These are phyloP conservation scores for Noccaea caerulescens DNA, from an alignment of 345 rosid species.

Conservation along the genomic window DNA sequence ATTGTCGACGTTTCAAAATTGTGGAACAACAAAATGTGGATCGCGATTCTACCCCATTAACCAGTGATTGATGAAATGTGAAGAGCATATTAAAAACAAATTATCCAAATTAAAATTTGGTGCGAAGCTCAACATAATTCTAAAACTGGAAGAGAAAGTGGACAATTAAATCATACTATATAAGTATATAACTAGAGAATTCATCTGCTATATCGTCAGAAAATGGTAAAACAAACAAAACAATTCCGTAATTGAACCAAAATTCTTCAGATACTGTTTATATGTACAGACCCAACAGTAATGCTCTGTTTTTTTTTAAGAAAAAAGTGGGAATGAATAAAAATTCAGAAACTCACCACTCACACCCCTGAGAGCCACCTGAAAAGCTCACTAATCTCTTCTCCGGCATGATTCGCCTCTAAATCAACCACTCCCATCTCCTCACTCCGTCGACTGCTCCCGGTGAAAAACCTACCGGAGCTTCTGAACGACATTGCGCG, in stretches of 20 bases:
- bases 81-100: neutral
- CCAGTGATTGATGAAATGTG: neutral
- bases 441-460: constrained; percentile 86
- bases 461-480: constrained; percentile 75
- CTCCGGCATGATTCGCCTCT: constrained; percentile 76
- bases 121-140: neutral
- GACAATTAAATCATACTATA: neutral
- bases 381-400: constrained; percentile 88
- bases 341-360: constrained; percentile 16
- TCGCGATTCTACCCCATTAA: neutral
- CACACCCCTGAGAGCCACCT: constrained; percentile 90
- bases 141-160: neutral
- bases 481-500: constrained; percentile 72
- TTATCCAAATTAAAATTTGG: neutral
- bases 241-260: neutral
- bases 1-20: neutral
- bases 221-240: neutral
- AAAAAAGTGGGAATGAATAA: constrained; percentile 25
- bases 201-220: constrained; percentile 7
- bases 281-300: constrained; percentile 37
- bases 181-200: constrained; percentile 12
- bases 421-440: constrained; percentile 50
- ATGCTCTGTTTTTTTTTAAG: constrained; percentile 25
- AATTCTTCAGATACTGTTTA: constrained; percentile 13
- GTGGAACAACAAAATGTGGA: neutral